A percentile compares a stretch with the other conserved stretches of the same genome.
phyloP scores from a whole-genome alignment of 768 basidiomycete genomes.

The Collybia sordida region DNA sequence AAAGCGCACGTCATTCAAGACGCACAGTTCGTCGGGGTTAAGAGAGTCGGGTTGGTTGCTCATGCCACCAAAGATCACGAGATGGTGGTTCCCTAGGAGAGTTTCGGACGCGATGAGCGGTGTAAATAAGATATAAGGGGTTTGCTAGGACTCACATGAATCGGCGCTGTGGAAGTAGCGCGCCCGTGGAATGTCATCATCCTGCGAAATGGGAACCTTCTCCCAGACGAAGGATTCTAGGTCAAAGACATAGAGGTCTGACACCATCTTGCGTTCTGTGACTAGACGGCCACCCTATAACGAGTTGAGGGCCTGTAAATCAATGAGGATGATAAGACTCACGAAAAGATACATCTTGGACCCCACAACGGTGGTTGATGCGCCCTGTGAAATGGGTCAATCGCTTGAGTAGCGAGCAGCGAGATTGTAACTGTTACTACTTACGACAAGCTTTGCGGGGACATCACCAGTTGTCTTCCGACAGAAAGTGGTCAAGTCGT shows the following conservation, averaged over 20 bases:
- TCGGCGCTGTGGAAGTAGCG: constrained; percentile 97
- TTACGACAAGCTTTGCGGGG: constrained; percentile 83
- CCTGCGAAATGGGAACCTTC: constrained; percentile 54
- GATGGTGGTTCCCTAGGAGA: constrained; percentile 77
- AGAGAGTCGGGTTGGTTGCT: constrained; percentile 71
- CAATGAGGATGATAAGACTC: constrained; percentile 24
- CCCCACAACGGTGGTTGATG: constrained; percentile 87
- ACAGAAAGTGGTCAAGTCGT: constrained; percentile 86
- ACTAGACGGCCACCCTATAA: constrained; percentile 83
- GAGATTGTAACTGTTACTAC: constrained; percentile 28
- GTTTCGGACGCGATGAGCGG: neutral
- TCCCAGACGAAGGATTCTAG: constrained; percentile 82
- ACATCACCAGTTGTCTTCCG: constrained; percentile 83
- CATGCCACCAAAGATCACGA: constrained; percentile 97
- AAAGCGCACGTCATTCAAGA: constrained; percentile 90
- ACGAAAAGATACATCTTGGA: constrained; percentile 91
- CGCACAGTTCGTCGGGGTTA: constrained; percentile 80
- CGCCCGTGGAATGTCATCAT: constrained; percentile 73
- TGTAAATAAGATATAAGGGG: neutral
- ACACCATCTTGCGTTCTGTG: constrained; percentile 83
- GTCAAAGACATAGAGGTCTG: constrained; percentile 90
- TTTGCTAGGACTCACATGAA: constrained; percentile 54
- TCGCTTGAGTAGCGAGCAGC: neutral
- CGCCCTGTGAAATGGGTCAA: constrained; percentile 51
- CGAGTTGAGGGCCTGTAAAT: neutral